A percentile compares a stretch with the other conserved stretches of the same genome.
Evolutionary conservation across 1,284 basidiomycete species (phyloP).

Genomic region (Ceratobasidium sp.): DNA sequence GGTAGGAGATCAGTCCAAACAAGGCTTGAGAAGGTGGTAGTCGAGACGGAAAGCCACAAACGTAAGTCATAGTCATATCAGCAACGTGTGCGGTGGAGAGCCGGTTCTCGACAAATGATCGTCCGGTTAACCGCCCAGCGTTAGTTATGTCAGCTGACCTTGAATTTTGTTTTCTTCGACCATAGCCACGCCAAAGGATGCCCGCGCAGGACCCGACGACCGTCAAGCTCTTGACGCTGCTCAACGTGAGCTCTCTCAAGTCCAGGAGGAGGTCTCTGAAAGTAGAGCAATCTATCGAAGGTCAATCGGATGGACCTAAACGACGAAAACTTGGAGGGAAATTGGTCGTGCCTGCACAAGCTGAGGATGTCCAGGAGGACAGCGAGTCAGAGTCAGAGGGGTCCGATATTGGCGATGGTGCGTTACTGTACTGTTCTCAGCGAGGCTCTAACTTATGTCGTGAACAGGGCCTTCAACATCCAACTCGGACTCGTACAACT

Average conservation of each 20-base stretch:
- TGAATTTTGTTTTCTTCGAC: slow-evolving; percentile 35
- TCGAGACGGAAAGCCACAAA: slow-evolving; percentile 22
- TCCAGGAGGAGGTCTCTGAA: slow-evolving; percentile 55
- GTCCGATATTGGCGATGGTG: slow-evolving; percentile 7
- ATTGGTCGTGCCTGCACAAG: slow-evolving; percentile 48
- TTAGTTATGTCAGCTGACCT: slow-evolving; percentile 3
- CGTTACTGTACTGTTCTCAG: not conserved
- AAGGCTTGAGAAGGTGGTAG: slow-evolving; percentile 6
- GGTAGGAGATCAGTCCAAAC: slow-evolving; percentile 6
- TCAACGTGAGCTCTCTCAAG: slow-evolving; percentile 88
- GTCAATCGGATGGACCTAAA: slow-evolving; percentile 48
- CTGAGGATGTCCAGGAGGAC: slow-evolving; percentile 50
- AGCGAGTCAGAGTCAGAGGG: slow-evolving; percentile 46
- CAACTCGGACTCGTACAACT: slow-evolving; percentile 23
- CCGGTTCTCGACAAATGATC: slow-evolving; percentile 2
- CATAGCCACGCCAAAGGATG: slow-evolving; percentile 28
- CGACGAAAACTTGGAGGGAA: slow-evolving; percentile 47
- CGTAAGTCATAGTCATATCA: slow-evolving; percentile 10
- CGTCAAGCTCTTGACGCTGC: slow-evolving; percentile 87
- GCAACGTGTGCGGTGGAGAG: slow-evolving; percentile 31
- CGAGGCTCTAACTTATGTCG: not conserved
- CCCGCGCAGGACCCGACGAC: slow-evolving; percentile 66
- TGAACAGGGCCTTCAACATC: not conserved
- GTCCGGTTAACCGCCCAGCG: slow-evolving; percentile 26
- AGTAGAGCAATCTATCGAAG: slow-evolving; percentile 56